Base-by-base conservation (phyloP, 129 eudicot genomes). In the Deinandra increscens region DNA sequence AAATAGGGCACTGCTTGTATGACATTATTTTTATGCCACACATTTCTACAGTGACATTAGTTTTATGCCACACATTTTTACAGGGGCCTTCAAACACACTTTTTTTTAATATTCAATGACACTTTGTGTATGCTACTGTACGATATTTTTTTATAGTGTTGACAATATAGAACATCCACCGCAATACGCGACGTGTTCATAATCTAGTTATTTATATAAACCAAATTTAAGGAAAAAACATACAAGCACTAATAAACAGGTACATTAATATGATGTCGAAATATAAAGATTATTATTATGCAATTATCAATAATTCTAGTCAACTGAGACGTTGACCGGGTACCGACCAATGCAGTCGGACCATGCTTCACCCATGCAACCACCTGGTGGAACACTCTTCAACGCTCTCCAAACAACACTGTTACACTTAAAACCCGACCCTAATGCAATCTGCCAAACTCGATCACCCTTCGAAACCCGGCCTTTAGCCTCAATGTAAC, bases 391-490 rank as follows among this genome's bases (percentile, higher is more conserved):
- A 41, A 56, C 39, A 6, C 13, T 20, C 55, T 56, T 56, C 19
- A 58, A 26, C 7, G 66, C 75, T 42, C 31, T 70, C 67, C 58
- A 70, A 23, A 70, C 75, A 17, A 26, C 43, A 55, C 34, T 56
- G 7, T 58, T 70, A 15, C 75, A 42, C 42, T 70, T 70, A 4
- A 70, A 70, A 70, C 67, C 66, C 0, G 66, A 56, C 44, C 75
- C 19, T 11, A 70, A 56, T 9, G 66, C 66, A 56, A 70, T 70
- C 66, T 70, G 75, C 67, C 75, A 56, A 9, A 58, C 66, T 3
- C 14, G 56, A 42, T 70, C 56, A 2, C 73, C 75, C 44, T 70
- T 56, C 0, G 10, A 39, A 22, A 70, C 56, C 33, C 56, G 43
- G n/a, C 55, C 66, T 36, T 68, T 68, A 50, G 63, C 73, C 18